Conservation (phyloP, 371 early-diverging fungal species). For the Entomophthora muscae region DNA sequence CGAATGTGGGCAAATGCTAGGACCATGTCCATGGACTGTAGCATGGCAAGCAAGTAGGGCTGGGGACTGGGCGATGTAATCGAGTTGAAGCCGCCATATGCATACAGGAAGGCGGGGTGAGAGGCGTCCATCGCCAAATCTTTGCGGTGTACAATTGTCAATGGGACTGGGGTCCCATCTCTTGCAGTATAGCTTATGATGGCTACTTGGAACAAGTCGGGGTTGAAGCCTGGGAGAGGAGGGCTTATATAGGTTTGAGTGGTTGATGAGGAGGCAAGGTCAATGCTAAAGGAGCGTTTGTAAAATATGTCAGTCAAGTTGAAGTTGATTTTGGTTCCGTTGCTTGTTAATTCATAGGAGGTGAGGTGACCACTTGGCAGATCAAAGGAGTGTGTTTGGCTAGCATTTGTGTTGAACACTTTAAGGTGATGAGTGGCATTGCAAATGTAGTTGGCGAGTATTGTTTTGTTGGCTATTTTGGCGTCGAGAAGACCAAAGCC, state of each 20-base stretch:
- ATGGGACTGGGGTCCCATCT: constrained; percentile 41
- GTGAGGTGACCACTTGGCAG: constrained; percentile 18
- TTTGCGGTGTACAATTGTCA: constrained; percentile 26
- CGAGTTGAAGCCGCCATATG: constrained; percentile 41
- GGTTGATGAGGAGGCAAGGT: constrained; percentile 14
- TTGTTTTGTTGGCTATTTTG: background rate
- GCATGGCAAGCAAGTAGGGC: constrained; percentile 20
- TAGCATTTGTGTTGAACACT: background rate
- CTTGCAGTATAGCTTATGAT: constrained; percentile 37
- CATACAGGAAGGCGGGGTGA: constrained; percentile 36
- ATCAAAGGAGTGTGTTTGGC: constrained; percentile 9
- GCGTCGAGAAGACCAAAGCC: background rate
- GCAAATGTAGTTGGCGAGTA: background rate
- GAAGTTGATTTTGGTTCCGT: constrained; percentile 24
- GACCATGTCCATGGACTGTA: constrained; percentile 23
- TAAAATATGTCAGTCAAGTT: constrained; percentile 24
- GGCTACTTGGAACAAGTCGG: constrained; percentile 22
- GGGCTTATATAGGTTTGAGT: constrained; percentile 17
- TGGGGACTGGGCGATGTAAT: constrained; percentile 24
- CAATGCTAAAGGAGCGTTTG: constrained; percentile 31
- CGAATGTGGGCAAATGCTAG: constrained; percentile 23
- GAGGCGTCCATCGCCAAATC: constrained; percentile 22
- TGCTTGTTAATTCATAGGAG: constrained; percentile 8
- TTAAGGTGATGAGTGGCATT: background rate
- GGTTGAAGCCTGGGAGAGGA: constrained; percentile 22